Percentiles rank a stretch among this genome's conserved stretches.
phyloP scores from a whole-genome alignment of 768 basidiomycete genomes.

The Mycena floridula region DNA sequence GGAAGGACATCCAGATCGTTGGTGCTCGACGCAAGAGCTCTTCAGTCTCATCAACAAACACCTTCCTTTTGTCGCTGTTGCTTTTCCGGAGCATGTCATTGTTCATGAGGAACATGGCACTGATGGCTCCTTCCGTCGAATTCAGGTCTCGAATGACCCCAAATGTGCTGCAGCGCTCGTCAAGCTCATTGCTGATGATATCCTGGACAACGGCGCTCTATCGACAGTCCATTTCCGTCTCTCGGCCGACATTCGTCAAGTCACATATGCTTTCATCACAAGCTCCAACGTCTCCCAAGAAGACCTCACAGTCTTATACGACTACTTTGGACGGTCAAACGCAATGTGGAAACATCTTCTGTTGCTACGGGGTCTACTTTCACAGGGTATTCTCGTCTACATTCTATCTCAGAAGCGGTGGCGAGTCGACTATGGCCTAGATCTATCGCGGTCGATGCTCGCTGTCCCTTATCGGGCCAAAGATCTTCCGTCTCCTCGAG shows the following conservation, averaged over 20 bases:
- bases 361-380: constrained; percentile 39
- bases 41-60: constrained; percentile 21
- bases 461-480: constrained; percentile 53
- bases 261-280: constrained; percentile 19
- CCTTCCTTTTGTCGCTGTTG: too few species aligned
- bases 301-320: constrained; percentile 8
- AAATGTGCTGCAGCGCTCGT: constrained; percentile 5
- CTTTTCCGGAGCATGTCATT: too few species aligned
- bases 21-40: constrained; percentile 33
- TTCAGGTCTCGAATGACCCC: too few species aligned
- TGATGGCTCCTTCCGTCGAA: not conserved
- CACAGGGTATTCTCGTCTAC: constrained; percentile 32
- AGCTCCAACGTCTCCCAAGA: not conserved
- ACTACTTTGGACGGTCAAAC: constrained; percentile 9
- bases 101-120: not conserved
- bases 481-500: constrained; percentile 36
- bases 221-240: constrained; percentile 13
- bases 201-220: constrained; percentile 13
- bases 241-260: constrained; percentile 8
- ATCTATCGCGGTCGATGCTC: constrained; percentile 32
- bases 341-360: constrained; percentile 32
- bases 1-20: constrained; percentile 35
- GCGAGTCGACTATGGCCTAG: constrained; percentile 49
- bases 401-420: constrained; percentile 33
- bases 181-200: constrained; percentile 9